These are phyloP conservation scores for Dichotomocladium elegans DNA, from an alignment of 371 early-diverging fungal species.

Conservation along the genomic window DNA sequence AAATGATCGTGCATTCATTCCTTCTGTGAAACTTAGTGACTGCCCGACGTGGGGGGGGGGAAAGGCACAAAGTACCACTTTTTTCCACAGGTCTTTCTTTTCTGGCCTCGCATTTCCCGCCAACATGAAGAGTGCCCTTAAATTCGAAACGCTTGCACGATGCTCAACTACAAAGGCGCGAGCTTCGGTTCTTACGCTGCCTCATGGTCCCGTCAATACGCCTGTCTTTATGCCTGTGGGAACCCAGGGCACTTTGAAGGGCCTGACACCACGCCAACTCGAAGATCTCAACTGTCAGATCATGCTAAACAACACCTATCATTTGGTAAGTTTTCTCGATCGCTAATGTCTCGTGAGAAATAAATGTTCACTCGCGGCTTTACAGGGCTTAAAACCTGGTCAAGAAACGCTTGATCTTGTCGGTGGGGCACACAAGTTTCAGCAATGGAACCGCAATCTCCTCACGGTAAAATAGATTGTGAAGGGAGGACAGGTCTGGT, in stretches of 20 bases:
- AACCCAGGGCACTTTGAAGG: slow-evolving; percentile 95
- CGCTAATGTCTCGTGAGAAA: not conserved
- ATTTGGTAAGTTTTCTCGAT: slow-evolving; percentile 55
- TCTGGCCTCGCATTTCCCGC: not conserved
- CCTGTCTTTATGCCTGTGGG: slow-evolving; percentile 98
- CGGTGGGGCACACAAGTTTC: slow-evolving; percentile 87
- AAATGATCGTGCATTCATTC: too few relatives aligned
- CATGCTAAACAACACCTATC: slow-evolving; percentile 93
- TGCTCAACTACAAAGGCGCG: slow-evolving; percentile 93
- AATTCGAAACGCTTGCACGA: slow-evolving; percentile 64
- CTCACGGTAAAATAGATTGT: slow-evolving; percentile 60
- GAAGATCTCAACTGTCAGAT: slow-evolving; percentile 86
- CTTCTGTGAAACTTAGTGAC: too few relatives aligned
- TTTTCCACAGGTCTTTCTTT: not conserved
- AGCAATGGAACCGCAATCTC: slow-evolving; percentile 82
- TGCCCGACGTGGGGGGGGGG: too few relatives aligned
- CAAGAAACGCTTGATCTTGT: slow-evolving; percentile 73
- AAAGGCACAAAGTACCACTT: too few relatives aligned
- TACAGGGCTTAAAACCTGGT: slow-evolving; percentile 61
- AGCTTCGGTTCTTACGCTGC: slow-evolving; percentile 75
- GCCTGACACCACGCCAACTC: slow-evolving; percentile 75
- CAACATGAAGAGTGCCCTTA: slow-evolving; percentile 57
- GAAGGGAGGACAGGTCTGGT: not conserved
- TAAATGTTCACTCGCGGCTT: not conserved
- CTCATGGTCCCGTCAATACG: slow-evolving; percentile 81